These are phyloP conservation scores for Prunus armeniaca DNA, from an alignment of 306 rosid genomes.

Conservation along the genomic window DNA sequence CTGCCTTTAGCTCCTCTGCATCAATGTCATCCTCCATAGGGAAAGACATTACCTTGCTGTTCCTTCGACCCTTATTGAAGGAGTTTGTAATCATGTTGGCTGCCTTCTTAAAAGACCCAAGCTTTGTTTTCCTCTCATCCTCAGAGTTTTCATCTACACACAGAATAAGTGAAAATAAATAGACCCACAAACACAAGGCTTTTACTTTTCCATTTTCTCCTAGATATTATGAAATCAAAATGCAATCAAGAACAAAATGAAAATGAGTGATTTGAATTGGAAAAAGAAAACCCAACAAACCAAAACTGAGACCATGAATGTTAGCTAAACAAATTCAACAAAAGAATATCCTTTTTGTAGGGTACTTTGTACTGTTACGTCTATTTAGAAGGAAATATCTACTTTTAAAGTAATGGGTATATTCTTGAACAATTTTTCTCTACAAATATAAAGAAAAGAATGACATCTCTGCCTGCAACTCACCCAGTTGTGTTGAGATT, in stretches of 20 bases:
- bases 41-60: conserved; percentile 68
- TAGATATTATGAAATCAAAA: not conserved
- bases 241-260: not conserved
- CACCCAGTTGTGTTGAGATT: not conserved
- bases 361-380: not conserved
- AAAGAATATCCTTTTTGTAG: not conserved
- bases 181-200: conserved; percentile 9
- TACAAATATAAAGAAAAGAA: not conserved
- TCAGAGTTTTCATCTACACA: conserved; percentile 46
- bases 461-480: not conserved
- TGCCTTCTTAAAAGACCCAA: conserved; percentile 70
- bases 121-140: conserved; percentile 77
- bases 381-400: not conserved
- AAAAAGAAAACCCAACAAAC: not conserved
- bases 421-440: not conserved
- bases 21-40: conserved; percentile 65
- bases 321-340: not conserved
- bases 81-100: conserved; percentile 61
- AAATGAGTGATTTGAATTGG: not conserved
- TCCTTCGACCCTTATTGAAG: conserved; percentile 72
- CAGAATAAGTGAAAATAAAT: not conserved
- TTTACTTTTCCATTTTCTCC: not conserved
- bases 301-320: not conserved
- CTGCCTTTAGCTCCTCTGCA: conserved; percentile 64
- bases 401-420: not conserved